These are phyloP conservation scores for Tilletiopsis washingtonensis DNA, from an alignment of 1,284 basidiomycete genomes.

Conservation along the genomic window DNA sequence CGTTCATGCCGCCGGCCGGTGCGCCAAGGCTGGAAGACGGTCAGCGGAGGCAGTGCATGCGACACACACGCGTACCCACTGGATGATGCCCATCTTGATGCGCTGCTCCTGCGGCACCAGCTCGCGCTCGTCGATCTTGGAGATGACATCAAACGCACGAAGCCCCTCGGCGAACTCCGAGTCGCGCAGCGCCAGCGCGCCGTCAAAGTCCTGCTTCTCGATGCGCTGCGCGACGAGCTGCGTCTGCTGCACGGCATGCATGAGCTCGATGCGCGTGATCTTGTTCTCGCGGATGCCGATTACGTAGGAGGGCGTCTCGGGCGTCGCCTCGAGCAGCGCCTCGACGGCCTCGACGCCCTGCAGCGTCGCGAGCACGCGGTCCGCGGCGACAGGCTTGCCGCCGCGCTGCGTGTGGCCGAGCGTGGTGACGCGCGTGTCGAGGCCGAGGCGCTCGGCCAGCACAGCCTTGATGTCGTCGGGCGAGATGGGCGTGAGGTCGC, in stretches of 20 bases:
- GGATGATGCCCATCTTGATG: constrained; percentile 82
- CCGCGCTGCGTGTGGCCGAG: constrained; percentile 95
- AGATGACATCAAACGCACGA: constrained; percentile 62
- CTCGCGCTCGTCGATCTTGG: constrained; percentile 53
- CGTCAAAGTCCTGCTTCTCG: constrained; percentile 71
- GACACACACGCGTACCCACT: constrained; percentile 57
- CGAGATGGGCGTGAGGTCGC: constrained; percentile 77
- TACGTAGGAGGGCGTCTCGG: constrained; percentile 90
- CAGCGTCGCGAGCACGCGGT: constrained; percentile 85
- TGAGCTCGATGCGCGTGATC: constrained; percentile 78
- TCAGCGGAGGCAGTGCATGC: not conserved
- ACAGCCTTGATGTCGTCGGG: constrained; percentile 85
- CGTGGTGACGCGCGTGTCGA: constrained; percentile 96
- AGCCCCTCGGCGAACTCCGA: constrained; percentile 83
- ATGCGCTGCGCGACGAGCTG: constrained; percentile 77
- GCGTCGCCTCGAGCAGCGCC: constrained; percentile 77
- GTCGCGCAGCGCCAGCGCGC: constrained; percentile 79
- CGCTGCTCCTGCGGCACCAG: constrained; percentile 54
- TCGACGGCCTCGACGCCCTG: constrained; percentile 92
- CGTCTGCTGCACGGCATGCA: constrained; percentile 83
- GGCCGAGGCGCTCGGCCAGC: constrained; percentile 71
- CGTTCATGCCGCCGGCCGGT: constrained; percentile 97
- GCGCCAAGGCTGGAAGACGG: constrained; percentile 71
- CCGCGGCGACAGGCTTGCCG: constrained; percentile 81
- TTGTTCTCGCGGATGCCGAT: constrained; percentile 94